Conservation (phyloP, 208 protist species). For the Trypanosoma melophagium region DNA sequence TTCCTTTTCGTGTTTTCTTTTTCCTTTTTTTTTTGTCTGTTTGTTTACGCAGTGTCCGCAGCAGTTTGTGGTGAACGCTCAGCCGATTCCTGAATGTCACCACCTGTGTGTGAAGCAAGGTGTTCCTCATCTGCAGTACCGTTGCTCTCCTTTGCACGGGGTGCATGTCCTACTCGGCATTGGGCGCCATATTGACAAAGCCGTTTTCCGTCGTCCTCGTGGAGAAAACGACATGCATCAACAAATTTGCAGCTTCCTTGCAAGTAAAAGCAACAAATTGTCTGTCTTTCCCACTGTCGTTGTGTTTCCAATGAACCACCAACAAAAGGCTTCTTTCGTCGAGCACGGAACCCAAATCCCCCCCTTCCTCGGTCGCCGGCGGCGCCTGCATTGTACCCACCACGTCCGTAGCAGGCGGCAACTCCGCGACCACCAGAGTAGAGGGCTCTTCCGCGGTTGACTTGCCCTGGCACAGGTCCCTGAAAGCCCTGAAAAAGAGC, state of each 20-base stretch:
- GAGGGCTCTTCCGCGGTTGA: conserved; percentile 19
- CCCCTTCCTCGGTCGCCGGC: conserved; percentile 51
- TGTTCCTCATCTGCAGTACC: conserved; percentile 19
- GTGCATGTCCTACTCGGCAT: conserved; percentile 48
- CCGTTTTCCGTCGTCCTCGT: conserved; percentile 54
- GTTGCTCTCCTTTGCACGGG: conserved; percentile 24
- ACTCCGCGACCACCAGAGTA: conserved; percentile 29
- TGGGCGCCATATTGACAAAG: conserved; percentile 72
- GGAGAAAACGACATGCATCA: conserved; percentile 76
- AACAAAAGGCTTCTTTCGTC: conserved; percentile 75
- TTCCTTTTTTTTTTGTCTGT: background rate
- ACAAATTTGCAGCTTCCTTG: conserved; percentile 83
- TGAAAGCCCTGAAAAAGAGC: conserved; percentile 27
- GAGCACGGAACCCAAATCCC: conserved; percentile 38
- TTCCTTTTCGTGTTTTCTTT: conserved; percentile 23
- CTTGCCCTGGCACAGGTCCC: conserved; percentile 12
- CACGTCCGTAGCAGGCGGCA: conserved; percentile 26
- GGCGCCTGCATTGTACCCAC: conserved; percentile 27
- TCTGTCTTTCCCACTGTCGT: conserved; percentile 70
- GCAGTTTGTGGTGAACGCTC: conserved; percentile 12
- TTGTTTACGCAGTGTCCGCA: conserved; percentile 18
- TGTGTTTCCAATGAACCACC: conserved; percentile 80
- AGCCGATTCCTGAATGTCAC: conserved; percentile 1
- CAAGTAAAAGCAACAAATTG: conserved; percentile 79
- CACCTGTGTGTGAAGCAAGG: conserved; percentile 2